Base-by-base conservation (phyloP, 345 rosid genomes). In the Hibiscus syriacus region DNA sequence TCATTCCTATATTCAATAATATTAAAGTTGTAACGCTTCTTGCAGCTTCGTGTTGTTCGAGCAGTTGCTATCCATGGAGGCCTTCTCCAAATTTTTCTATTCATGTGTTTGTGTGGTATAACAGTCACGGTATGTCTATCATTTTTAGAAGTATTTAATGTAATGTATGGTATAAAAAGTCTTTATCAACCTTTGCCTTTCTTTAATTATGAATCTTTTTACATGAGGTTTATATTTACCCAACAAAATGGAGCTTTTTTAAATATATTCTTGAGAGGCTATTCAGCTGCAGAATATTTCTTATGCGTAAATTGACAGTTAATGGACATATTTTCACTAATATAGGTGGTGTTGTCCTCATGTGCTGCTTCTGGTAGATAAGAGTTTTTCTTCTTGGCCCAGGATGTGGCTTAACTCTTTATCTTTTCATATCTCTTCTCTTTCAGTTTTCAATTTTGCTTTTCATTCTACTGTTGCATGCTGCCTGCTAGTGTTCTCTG, bases 31-130 rank as follows among this genome's bases (percentile, higher is more conserved):
- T 59, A 20, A 39, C 41, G 39, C 27, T 25, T 20, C 64, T 69
- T 87, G 74, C 87, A 92, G 97, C 96, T 92, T 70, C 90, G 89
- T 53, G 89, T 90, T 75, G 98, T 92, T 70, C 88, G 94, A 74
- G 96, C 92, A 50, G 98, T 92, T 79, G 97, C 98, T 76, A 75
- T 90, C 57, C 78, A 85, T 56, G 97, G 98, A 60, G 98, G 98
- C 52, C 90, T 92, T 68, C 87, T 92, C 59, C 97, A 92, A 80
- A 88, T 90, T 66, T 77, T 88, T 70, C 82, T 90, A 68, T 92
- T 92, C 81, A 90, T 92, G 92, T 92, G 88, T 86, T 77, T 90
- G 71, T 82, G 90, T 66, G 98, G 97, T 74, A 78, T 88, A 70
- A 85, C 87, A 63, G 89, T 88, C 73, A 79, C 83, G 86, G 97